A percentile compares a stretch with the other conserved stretches of the same genome.
Conservation (phyloP, 2,329 filamentous ascomycete species). For the Scedosporium apiospermum region DNA sequence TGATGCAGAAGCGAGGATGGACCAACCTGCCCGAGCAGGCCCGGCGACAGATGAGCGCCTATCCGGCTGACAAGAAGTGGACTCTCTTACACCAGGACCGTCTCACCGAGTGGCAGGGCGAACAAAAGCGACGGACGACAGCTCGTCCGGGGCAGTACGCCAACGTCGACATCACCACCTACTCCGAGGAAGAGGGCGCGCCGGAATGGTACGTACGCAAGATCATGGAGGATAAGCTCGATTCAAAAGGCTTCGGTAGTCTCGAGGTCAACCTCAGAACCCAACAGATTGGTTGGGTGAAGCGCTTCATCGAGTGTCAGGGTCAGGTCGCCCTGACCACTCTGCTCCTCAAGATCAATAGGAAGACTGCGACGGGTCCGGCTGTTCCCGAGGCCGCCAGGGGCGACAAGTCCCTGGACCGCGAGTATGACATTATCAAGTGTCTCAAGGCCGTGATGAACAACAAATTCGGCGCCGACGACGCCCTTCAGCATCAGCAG, state of each 20-base stretch:
- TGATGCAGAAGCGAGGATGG: slow-evolving; percentile 98
- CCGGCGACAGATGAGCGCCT: slow-evolving; percentile 89
- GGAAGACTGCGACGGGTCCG: slow-evolving; percentile 68
- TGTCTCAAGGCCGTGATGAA: slow-evolving; percentile 33
- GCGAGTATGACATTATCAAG: slow-evolving; percentile 95
- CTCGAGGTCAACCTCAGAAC: slow-evolving; percentile 90
- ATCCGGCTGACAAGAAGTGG: slow-evolving; percentile 94
- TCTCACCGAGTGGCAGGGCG: slow-evolving; percentile 85
- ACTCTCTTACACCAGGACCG: slow-evolving; percentile 92
- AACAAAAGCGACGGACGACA: slow-evolving; percentile 77
- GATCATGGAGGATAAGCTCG: slow-evolving; percentile 92
- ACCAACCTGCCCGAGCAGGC: slow-evolving; percentile 95
- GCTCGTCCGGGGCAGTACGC: slow-evolving; percentile 63
- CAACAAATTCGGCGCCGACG: slow-evolving; percentile 60
- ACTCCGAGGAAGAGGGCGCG: slow-evolving; percentile 88
- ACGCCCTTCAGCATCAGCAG: slow-evolving; percentile 82
- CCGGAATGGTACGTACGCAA: slow-evolving; percentile 98
- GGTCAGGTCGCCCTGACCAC: slow-evolving; percentile 94
- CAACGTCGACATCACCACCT: slow-evolving; percentile 59
- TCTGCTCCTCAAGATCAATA: slow-evolving; percentile 86
- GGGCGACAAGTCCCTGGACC: slow-evolving; percentile 72
- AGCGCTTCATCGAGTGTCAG: slow-evolving; percentile 92
- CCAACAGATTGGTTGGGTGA: slow-evolving; percentile 96
- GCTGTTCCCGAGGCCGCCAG: slow-evolving; percentile 48
- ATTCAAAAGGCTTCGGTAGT: slow-evolving; percentile 83